Percentiles rank a stretch among this genome's conserved stretches.
Conservation (phyloP, 805 yeast species). For the Metschnikowia continentalis region DNA sequence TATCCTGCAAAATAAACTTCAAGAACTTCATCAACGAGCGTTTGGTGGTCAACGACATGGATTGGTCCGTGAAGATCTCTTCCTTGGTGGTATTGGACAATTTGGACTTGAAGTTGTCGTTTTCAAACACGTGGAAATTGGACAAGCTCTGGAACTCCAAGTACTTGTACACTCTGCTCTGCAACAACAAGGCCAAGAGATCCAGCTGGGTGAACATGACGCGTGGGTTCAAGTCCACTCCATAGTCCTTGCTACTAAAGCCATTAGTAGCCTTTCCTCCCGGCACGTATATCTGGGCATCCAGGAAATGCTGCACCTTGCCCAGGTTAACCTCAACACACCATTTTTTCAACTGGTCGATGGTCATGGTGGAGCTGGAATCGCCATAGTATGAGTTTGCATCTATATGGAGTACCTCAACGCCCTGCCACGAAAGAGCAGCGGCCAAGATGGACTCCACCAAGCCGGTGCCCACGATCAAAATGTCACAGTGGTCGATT, state of each 20-base stretch:
- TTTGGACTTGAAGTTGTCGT: slow-evolving; percentile 78
- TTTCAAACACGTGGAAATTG: slow-evolving; percentile 90
- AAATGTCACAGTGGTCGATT: slow-evolving; percentile 67
- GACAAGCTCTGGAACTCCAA: slow-evolving; percentile 87
- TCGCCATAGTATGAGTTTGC: slow-evolving; percentile 85
- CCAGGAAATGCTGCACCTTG: slow-evolving; percentile 44
- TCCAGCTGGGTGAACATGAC: slow-evolving; percentile 89
- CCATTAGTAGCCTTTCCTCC: slow-evolving; percentile 44
- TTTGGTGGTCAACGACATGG: slow-evolving; percentile 68
- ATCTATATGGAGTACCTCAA: slow-evolving; percentile 88
- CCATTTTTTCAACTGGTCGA: slow-evolving; percentile 85
- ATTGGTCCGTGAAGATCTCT: slow-evolving; percentile 88
- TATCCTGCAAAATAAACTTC: slow-evolving; percentile 66
- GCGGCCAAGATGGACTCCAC: slow-evolving; percentile 88
- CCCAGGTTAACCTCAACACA: slow-evolving; percentile 61
- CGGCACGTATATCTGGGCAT: slow-evolving; percentile 80
- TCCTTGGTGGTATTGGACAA: slow-evolving; percentile 77
- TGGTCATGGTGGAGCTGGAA: slow-evolving; percentile 75
- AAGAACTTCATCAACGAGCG: slow-evolving; percentile 86
- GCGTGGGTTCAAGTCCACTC: slow-evolving; percentile 84
- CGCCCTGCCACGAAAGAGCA: slow-evolving; percentile 97
- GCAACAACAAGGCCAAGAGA: slow-evolving; percentile 68
- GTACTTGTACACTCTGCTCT: slow-evolving; percentile 85
- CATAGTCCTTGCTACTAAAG: slow-evolving; percentile 68
- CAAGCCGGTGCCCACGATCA: slow-evolving; percentile 90